A percentile compares a stretch with the other conserved stretches of the same genome.
Evolutionary conservation across 805 yeast species (phyloP).

Genomic region (Candida krabiensis): DNA sequence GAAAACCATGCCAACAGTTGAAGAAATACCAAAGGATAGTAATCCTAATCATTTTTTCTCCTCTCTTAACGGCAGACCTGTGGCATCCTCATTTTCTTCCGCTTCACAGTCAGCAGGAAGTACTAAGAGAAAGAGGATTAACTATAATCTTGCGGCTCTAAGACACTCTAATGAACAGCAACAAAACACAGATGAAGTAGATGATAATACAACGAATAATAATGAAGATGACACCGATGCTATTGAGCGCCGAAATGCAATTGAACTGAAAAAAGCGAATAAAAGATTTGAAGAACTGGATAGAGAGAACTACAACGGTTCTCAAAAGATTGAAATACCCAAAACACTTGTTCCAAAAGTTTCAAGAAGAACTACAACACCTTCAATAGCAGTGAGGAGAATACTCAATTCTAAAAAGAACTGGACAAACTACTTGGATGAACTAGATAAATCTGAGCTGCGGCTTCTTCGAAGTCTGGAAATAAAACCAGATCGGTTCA

Average conservation of each 20-base stretch:
- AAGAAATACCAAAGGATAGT: conserved; percentile 30
- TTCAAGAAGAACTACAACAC: conserved; percentile 19
- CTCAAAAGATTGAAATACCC: conserved; percentile 38
- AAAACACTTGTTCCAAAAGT: conserved; percentile 23
- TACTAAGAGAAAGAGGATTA: conserved; percentile 32
- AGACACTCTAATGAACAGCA: conserved; percentile 31
- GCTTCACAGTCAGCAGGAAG: conserved; percentile 11
- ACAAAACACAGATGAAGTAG: conserved; percentile 26
- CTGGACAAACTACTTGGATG: conserved; percentile 42
- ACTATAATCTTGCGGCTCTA: conserved; percentile 33
- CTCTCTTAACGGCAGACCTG: conserved; percentile 25
- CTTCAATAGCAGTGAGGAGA: conserved; percentile 38
- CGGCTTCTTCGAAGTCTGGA: conserved; percentile 31
- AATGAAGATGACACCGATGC: conserved; percentile 31
- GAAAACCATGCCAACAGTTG: conserved; percentile 31
- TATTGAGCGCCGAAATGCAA: conserved; percentile 22
- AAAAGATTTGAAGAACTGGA: conserved; percentile 43
- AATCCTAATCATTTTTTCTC: conserved; percentile 27
- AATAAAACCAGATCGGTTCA: conserved; percentile 33
- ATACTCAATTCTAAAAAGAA: conserved; percentile 41
- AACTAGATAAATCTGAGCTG: conserved; percentile 38
- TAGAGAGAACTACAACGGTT: conserved; percentile 44
- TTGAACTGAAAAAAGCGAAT: conserved; percentile 36
- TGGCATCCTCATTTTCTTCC: conserved; percentile 3
- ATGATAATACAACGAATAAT: too few species aligned